A percentile compares a stretch with the other conserved stretches of the same genome.
phyloP scores from a whole-genome alignment of 2,329 filamentous ascomycete species.

The Helotiales sp. region DNA sequence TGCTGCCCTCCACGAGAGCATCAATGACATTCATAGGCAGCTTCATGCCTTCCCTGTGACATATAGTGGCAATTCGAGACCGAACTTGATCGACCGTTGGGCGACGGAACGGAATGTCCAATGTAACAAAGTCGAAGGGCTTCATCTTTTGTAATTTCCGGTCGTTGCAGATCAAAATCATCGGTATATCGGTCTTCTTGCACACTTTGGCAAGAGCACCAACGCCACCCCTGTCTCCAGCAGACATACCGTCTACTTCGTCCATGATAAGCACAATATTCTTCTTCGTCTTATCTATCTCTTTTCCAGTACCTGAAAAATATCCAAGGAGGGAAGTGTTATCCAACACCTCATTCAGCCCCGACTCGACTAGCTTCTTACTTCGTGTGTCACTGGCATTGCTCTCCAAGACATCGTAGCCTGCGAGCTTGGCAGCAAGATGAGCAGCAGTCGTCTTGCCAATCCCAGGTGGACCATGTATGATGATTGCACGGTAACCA shows the following conservation, averaged over 20 bases:
- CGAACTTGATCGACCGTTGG: slow-evolving; percentile 90
- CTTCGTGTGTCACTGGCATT: slow-evolving; percentile 96
- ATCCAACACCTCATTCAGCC: slow-evolving; percentile 86
- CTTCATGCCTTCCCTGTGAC: slow-evolving; percentile 86
- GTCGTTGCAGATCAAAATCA: slow-evolving; percentile 98
- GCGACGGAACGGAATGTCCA: slow-evolving; percentile 82
- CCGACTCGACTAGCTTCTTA: slow-evolving; percentile 90
- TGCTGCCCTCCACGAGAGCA: slow-evolving; percentile 90
- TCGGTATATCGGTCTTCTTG: slow-evolving; percentile 90
- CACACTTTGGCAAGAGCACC: slow-evolving; percentile 91
- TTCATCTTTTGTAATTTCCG: slow-evolving; percentile 95
- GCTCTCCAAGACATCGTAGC: slow-evolving; percentile 90
- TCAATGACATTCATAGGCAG: slow-evolving; percentile 82
- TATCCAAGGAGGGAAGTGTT: slow-evolving; percentile 91
- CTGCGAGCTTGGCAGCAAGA: slow-evolving; percentile 87
- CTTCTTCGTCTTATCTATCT: slow-evolving; percentile 79
- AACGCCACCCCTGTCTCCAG: slow-evolving; percentile 92
- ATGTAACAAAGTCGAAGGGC: slow-evolving; percentile 86
- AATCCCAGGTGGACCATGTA: slow-evolving; percentile 93
- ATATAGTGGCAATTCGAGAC: slow-evolving; percentile 91
- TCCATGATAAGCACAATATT: slow-evolving; percentile 98
- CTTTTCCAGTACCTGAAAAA: slow-evolving; percentile 81
- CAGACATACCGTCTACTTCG: slow-evolving; percentile 98
- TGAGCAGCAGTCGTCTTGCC: slow-evolving; percentile 98
- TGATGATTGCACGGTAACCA: slow-evolving; percentile 82